Evolutionary conservation across 768 basidiomycete genomes (phyloP).

Genomic region (Phanerodontia chrysosporium): DNA sequence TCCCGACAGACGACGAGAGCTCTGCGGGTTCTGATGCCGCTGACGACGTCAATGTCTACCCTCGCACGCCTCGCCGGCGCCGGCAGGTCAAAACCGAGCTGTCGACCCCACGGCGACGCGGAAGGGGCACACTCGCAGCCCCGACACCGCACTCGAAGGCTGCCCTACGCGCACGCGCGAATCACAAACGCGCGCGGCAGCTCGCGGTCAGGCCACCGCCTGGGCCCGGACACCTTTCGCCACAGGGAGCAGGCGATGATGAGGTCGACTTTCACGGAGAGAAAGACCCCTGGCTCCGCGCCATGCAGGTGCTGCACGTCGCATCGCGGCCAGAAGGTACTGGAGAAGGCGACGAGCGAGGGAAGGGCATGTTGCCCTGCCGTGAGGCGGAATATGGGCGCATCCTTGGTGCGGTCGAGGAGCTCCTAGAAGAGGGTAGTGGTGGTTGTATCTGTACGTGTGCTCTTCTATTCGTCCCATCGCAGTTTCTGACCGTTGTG

Average conservation of each 20-base stretch:
- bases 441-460: slow-evolving; percentile 91
- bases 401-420: slow-evolving; percentile 73
- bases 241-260: slow-evolving; percentile 8
- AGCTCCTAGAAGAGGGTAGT: slow-evolving; percentile 85
- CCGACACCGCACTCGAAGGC: slow-evolving; percentile 79
- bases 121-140: slow-evolving; percentile 39
- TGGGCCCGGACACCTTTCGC: slow-evolving; percentile 24
- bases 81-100: slow-evolving; percentile 42
- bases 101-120: slow-evolving; percentile 7
- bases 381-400: slow-evolving; percentile 79
- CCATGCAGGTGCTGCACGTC: slow-evolving; percentile 90
- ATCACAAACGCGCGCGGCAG: slow-evolving; percentile 21
- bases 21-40: slow-evolving; percentile 11
- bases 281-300: slow-evolving; percentile 74
- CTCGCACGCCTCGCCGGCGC: slow-evolving; percentile 44
- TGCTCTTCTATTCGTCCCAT: slow-evolving; percentile 13
- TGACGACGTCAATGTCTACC: slow-evolving; percentile 11
- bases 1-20: slow-evolving; percentile 15
- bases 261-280: slow-evolving; percentile 48
- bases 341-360: slow-evolving; percentile 21
- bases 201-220: slow-evolving; percentile 32
- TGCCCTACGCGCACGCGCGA: slow-evolving; percentile 46
- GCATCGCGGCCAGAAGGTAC: slow-evolving; percentile 64
- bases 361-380: slow-evolving; percentile 75
- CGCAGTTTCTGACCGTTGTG: not conserved